phyloP scores from a whole-genome alignment of 495 filamentous ascomycete genomes.

The Xylaria flabelliformis region DNA sequence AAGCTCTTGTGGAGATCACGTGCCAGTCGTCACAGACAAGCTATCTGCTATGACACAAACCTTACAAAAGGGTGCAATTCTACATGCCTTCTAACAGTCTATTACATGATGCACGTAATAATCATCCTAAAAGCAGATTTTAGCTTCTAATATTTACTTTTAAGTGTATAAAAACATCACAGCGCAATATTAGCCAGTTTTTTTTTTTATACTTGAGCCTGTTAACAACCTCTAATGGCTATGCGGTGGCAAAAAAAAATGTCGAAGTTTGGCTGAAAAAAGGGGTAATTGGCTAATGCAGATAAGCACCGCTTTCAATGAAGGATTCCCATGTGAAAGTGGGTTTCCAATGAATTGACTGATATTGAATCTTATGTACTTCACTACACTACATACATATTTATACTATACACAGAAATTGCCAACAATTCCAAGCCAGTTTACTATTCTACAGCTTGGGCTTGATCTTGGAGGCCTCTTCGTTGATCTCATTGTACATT shows the following conservation, averaged over 20 bases:
- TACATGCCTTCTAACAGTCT: too few species aligned
- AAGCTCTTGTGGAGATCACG: too few species aligned
- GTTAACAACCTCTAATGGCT: neutral
- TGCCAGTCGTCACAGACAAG: too few species aligned
- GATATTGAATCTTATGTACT: neutral
- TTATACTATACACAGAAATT: neutral
- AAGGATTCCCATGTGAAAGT: constrained; percentile 4
- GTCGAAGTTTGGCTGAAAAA: neutral
- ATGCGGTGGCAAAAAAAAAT: neutral
- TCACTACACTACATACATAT: constrained; percentile 17
- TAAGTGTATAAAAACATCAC: neutral
- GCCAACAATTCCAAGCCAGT: constrained; percentile 1
- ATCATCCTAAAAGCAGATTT: neutral
- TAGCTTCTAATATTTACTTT: neutral
- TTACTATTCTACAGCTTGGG: constrained; percentile 48
- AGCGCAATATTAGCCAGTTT: neutral
- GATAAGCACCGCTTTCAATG: neutral
- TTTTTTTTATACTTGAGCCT: too few species aligned
- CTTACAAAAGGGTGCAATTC: too few species aligned
- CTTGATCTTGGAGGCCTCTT: constrained; percentile 40
- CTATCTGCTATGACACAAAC: too few species aligned
- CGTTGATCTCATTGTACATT: constrained; percentile 74
- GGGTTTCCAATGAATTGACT: neutral
- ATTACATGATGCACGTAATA: too few species aligned
- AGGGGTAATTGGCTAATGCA: neutral